Conservation (phyloP, 306 rosid genomes). For the Quercus dentata region DNA sequence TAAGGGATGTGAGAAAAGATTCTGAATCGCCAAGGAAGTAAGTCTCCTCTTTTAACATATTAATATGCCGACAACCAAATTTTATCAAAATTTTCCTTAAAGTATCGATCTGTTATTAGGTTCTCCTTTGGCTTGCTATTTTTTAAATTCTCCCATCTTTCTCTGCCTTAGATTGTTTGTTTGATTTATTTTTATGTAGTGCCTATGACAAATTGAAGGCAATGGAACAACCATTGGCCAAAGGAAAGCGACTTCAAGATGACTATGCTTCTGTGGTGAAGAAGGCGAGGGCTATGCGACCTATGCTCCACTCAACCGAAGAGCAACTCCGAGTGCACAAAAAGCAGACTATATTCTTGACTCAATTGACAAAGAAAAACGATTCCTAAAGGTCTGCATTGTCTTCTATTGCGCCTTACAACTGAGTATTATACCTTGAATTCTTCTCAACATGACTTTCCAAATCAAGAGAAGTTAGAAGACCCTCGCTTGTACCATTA, state of each 20-base stretch:
- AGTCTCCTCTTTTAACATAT: slow-evolving; percentile 13
- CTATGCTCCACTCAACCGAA: slow-evolving; percentile 86
- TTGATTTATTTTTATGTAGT: slow-evolving; percentile 40
- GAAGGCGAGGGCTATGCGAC: slow-evolving; percentile 94
- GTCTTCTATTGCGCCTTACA: slow-evolving; percentile 94
- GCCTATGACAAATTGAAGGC: slow-evolving; percentile 64
- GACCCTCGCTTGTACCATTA: no score
- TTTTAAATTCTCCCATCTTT: slow-evolving; percentile 13
- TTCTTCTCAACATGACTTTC: slow-evolving; percentile 68
- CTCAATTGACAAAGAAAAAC: slow-evolving; percentile 21
- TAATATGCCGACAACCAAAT: not conserved
- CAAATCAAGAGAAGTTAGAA: slow-evolving; percentile 70
- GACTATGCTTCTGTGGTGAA: slow-evolving; percentile 72
- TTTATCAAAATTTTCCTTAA: not conserved
- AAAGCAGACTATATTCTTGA: slow-evolving; percentile 86
- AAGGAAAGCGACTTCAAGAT: slow-evolving; percentile 77
- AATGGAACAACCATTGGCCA: slow-evolving; percentile 74
- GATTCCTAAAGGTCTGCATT: slow-evolving; percentile 92
- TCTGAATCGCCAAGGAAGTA: slow-evolving; percentile 83
- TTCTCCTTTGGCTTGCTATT: not conserved
- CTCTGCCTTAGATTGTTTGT: slow-evolving; percentile 2
- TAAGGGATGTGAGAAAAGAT: slow-evolving; percentile 88
- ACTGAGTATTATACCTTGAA: slow-evolving; percentile 75
- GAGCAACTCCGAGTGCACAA: slow-evolving; percentile 86
- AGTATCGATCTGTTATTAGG: slow-evolving; percentile 5